Percentiles rank a stretch among this genome's conserved stretches.
phyloP scores from a whole-genome alignment of 2,329 filamentous ascomycete genomes.

The Fusarium compactum region DNA sequence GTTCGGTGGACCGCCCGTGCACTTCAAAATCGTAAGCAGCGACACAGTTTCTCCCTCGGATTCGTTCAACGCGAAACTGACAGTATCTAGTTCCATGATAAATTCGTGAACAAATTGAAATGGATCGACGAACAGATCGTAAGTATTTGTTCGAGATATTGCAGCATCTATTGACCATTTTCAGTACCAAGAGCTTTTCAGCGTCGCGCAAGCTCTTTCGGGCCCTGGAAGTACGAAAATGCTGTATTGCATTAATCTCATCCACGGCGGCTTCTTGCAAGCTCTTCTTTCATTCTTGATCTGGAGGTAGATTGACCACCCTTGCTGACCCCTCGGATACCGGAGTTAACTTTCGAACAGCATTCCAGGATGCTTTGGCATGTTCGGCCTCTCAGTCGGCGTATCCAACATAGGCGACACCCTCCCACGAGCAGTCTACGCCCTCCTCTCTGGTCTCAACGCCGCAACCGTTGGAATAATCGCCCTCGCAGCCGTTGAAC shows the following conservation, averaged over 20 bases:
- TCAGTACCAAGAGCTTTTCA: constrained; percentile 79
- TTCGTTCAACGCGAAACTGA: not conserved
- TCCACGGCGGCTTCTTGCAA: constrained; percentile 69
- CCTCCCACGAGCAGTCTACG: constrained; percentile 73
- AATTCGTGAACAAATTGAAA: constrained; percentile 69
- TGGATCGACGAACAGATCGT: constrained; percentile 80
- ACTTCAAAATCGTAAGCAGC: constrained; percentile 24
- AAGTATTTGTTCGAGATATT: not conserved
- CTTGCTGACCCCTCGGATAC: accelerated
- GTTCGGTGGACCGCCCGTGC: constrained; percentile 30
- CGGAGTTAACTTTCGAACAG: constrained; percentile 50
- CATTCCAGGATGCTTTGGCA: constrained; percentile 76
- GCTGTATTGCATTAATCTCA: constrained; percentile 74
- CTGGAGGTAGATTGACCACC: constrained; percentile 68
- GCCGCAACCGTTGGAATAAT: constrained; percentile 79
- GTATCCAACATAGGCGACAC: constrained; percentile 69
- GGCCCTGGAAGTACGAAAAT: constrained; percentile 79
- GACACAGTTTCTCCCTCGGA: not conserved
- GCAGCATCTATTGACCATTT: not conserved
- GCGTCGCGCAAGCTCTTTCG: constrained; percentile 73
- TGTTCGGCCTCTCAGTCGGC: constrained; percentile 75
- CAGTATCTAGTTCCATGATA: constrained; percentile 29
- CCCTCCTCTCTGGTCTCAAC: constrained; percentile 78
- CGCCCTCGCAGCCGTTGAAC: constrained; percentile 74
- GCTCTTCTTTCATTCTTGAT: constrained; percentile 71